phyloP scores from a whole-genome alignment of 345 rosid species.

The Rhizophora apiculata region DNA sequence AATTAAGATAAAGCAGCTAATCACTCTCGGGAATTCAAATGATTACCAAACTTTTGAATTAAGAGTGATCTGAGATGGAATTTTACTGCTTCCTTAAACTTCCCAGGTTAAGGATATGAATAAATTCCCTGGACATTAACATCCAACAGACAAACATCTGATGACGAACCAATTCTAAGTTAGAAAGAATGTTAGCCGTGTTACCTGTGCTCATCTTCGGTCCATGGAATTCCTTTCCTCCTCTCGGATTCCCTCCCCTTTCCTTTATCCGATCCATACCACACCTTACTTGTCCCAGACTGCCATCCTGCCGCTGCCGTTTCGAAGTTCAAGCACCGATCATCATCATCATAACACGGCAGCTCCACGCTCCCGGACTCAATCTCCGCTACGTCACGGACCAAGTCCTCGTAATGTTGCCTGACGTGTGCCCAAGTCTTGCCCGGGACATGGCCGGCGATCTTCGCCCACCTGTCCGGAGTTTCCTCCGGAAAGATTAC shows the following conservation, averaged over 20 bases:
- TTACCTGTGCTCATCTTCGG: conserved; percentile 27
- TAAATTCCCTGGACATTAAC: no score
- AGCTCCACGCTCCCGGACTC: conserved; percentile 17
- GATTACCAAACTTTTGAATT: no score
- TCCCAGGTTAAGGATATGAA: no score
- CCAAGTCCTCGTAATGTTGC: conserved; percentile 21
- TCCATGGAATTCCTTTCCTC: conserved; percentile 22
- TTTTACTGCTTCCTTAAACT: no score
- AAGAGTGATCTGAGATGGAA: no score
- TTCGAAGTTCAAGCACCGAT: background rate
- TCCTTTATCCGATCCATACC: background rate
- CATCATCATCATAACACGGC: conserved; percentile 13
- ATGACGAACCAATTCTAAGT: no score
- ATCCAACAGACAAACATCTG: no score
- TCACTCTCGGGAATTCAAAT: no score
- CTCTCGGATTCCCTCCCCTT: conserved; percentile 14
- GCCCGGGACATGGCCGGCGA: conserved; percentile 22
- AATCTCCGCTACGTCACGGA: conserved; percentile 14
- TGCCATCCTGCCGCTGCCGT: background rate
- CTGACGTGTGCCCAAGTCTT: conserved; percentile 17
- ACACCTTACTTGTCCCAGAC: conserved; percentile 2
- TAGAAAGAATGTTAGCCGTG: background rate
- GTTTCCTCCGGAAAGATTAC: conserved; percentile 18
- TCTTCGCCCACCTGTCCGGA: conserved; percentile 19
- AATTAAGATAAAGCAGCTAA: no score